Conservation (phyloP, 495 filamentous ascomycete genomes). For the Rostrohypoxylon terebratum region DNA sequence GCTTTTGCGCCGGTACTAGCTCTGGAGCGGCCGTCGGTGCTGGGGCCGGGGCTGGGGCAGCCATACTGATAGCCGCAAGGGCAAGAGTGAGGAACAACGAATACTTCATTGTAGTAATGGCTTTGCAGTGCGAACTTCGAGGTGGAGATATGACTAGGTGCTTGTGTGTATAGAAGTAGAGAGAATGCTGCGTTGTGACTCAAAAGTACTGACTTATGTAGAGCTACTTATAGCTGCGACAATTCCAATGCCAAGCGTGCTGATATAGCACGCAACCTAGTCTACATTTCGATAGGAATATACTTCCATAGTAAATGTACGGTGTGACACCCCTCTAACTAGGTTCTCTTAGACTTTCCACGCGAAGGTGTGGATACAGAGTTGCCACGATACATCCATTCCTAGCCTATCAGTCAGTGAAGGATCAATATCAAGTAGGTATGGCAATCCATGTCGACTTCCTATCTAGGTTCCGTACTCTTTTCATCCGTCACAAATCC, state of each 20-base stretch:
- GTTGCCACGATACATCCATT: neutral
- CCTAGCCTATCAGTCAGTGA: conserved; percentile 2
- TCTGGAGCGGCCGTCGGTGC: neutral
- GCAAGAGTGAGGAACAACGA: conserved; percentile 16
- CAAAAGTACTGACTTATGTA: neutral
- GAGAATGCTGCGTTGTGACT: neutral
- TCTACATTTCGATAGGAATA: neutral
- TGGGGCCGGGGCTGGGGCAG: conserved; percentile 8
- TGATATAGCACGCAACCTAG: neutral
- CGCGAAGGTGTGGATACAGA: neutral
- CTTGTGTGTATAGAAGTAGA: neutral
- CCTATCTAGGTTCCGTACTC: neutral
- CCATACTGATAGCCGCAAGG: conserved; percentile 19
- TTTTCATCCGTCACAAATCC: neutral
- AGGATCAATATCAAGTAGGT: conserved; percentile 8
- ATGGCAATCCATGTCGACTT: conserved; percentile 1
- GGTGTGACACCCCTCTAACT: neutral
- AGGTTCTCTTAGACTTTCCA: neutral
- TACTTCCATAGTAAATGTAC: neutral
- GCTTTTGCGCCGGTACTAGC: neutral
- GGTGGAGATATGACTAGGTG: neutral
- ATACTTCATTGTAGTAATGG: conserved; percentile 19
- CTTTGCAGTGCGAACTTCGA: neutral
- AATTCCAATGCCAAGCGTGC: conserved; percentile 1
- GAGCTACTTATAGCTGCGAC: neutral